phyloP scores from a whole-genome alignment of 2,329 filamentous ascomycete species.

The Penicillium sclerotigenum region DNA sequence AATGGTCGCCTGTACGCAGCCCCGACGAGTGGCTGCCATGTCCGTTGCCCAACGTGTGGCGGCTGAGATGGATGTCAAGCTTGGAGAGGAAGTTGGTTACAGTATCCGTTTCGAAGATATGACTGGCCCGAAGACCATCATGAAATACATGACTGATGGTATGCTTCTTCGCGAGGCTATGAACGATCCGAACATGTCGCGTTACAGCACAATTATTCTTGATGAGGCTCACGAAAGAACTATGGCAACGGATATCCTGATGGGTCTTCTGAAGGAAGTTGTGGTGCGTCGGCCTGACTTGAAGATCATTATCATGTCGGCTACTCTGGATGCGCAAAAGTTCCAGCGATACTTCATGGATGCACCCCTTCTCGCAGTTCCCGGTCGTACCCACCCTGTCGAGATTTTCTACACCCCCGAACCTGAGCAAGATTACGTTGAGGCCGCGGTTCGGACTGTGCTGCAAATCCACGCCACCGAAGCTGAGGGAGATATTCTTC shows the following conservation, averaged over 20 bases:
- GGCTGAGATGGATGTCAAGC: constrained; percentile 87
- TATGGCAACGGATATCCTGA: constrained; percentile 92
- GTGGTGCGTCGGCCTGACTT: constrained; percentile 77
- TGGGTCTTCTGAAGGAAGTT: constrained; percentile 93
- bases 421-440: constrained; percentile 93
- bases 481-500: constrained; percentile 82
- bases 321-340: constrained; percentile 94
- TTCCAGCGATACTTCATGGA: constrained; percentile 97
- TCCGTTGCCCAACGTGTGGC: constrained; percentile 97
- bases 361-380: constrained; percentile 87
- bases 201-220: constrained; percentile 96
- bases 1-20: constrained; percentile 95
- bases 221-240: constrained; percentile 98
- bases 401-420: constrained; percentile 99
- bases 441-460: constrained; percentile 90
- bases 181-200: constrained; percentile 85
- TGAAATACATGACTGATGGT: constrained; percentile 99
- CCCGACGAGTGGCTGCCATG: constrained; percentile 96
- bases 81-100: constrained; percentile 95
- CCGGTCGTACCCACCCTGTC: constrained; percentile 90
- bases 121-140: constrained; percentile 79
- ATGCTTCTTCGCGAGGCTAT: constrained; percentile 96
- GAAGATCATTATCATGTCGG: constrained; percentile 99
- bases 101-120: constrained; percentile 98
- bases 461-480: constrained; percentile 95